phyloP scores from a whole-genome alignment of 768 basidiomycete species.

The Trametes punicea region DNA sequence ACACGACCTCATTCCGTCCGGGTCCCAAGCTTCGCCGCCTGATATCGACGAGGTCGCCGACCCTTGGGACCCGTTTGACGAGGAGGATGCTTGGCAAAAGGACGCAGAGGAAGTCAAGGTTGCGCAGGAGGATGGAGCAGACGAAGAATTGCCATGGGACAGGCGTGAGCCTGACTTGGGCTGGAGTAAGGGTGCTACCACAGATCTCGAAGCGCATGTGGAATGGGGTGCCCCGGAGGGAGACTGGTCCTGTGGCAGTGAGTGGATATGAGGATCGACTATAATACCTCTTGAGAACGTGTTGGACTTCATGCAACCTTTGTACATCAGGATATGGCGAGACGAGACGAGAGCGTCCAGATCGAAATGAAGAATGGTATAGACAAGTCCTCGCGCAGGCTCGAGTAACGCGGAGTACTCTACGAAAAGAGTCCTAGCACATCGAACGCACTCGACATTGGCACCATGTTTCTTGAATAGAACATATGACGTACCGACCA shows the following conservation, averaged over 20 bases:
- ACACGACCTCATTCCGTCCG: constrained; percentile 16
- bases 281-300: no score
- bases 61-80: constrained; percentile 6
- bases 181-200: not conserved
- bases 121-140: not conserved
- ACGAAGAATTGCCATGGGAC: not conserved
- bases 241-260: not conserved
- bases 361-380: not conserved
- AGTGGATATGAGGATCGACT: not conserved
- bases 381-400: not conserved
- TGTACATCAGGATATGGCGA: not conserved
- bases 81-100: not conserved
- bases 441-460: not conserved
- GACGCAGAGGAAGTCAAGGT: not conserved
- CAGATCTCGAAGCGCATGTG: not conserved
- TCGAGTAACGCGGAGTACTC: not conserved
- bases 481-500: constrained; percentile 8
- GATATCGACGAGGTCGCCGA: constrained; percentile 2
- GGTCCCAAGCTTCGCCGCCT: constrained; percentile 1
- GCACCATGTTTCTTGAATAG: no score
- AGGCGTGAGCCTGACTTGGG: not conserved
- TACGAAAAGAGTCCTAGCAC: constrained; percentile 3
- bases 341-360: not conserved
- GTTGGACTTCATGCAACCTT: no score
- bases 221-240: not conserved